A percentile compares a stretch with the other conserved stretches of the same genome.
These are phyloP conservation scores for Rhinocladiella mackenziei DNA, from an alignment of 2,329 filamentous ascomycete species.

Conservation along the genomic window DNA sequence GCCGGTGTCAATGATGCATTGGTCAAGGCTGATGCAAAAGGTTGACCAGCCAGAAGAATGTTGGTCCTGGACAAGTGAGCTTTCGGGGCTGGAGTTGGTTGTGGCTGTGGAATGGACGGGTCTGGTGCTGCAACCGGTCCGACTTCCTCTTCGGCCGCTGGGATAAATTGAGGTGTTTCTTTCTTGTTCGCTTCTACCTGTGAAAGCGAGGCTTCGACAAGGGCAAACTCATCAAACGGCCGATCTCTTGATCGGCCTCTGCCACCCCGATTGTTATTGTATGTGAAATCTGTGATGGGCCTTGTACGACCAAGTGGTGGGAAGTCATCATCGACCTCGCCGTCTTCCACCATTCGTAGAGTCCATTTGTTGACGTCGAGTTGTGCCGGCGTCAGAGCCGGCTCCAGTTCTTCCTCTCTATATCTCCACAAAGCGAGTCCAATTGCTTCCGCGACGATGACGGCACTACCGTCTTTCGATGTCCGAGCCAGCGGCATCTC, in stretches of 20 bases:
- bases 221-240: slow-evolving; percentile 63
- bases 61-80: slow-evolving; percentile 34
- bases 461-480: slow-evolving; percentile 51
- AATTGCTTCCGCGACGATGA: slow-evolving; percentile 60
- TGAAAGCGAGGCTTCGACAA: slow-evolving; percentile 56
- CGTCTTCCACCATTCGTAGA: slow-evolving; percentile 64
- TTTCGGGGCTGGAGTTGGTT: slow-evolving; percentile 16
- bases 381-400: slow-evolving; percentile 49
- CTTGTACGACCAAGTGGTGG: slow-evolving; percentile 55
- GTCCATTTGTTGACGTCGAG: slow-evolving; percentile 61
- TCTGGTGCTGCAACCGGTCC: slow-evolving; percentile 29
- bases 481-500: slow-evolving; percentile 56
- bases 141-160: slow-evolving; percentile 33
- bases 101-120: slow-evolving; percentile 12
- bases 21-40: slow-evolving; percentile 45
- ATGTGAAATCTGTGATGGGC: slow-evolving; percentile 61
- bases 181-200: slow-evolving; percentile 58
- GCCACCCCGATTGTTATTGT: slow-evolving; percentile 61
- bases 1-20: slow-evolving; percentile 45
- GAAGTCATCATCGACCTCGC: slow-evolving; percentile 64
- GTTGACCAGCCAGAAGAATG: slow-evolving; percentile 41
- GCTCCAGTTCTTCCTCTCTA: slow-evolving; percentile 54
- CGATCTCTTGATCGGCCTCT: slow-evolving; percentile 58
- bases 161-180: slow-evolving; percentile 50
- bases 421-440: slow-evolving; percentile 61